Evolutionary conservation across 306 rosid species (phyloP).

Genomic region (Glycine latifolia): DNA sequence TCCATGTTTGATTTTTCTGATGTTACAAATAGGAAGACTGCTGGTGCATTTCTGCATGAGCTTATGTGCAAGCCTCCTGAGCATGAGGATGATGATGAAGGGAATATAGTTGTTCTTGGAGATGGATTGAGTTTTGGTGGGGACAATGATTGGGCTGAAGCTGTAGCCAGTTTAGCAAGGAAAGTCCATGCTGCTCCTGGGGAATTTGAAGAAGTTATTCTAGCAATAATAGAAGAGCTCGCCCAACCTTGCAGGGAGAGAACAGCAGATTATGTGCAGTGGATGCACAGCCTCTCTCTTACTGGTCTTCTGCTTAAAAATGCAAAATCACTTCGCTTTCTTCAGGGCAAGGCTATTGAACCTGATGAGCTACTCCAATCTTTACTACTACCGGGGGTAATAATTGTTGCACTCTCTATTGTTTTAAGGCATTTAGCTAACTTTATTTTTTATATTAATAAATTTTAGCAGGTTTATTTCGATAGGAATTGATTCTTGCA

Average conservation of each 20-base stretch:
- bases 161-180: constrained; percentile 73
- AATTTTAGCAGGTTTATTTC: not conserved
- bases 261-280: constrained; percentile 82
- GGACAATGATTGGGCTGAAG: constrained; percentile 90
- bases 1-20: constrained; percentile 94
- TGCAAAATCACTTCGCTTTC: constrained; percentile 64
- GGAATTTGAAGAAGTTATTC: constrained; percentile 85
- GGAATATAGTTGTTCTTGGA: constrained; percentile 81
- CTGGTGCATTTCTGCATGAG: constrained; percentile 81
- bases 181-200: constrained; percentile 86
- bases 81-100: constrained; percentile 82
- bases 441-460: constrained; percentile 10
- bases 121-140: constrained; percentile 97
- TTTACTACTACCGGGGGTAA: constrained; percentile 91
- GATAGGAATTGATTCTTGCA: no score
- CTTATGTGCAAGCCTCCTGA: constrained; percentile 83
- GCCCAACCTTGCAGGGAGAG: constrained; percentile 94
- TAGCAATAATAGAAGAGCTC: constrained; percentile 73
- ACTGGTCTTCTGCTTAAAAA: constrained; percentile 80
- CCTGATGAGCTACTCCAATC: constrained; percentile 76
- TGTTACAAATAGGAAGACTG: constrained; percentile 77
- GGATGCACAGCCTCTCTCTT: constrained; percentile 93
- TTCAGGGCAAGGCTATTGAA: constrained; percentile 72
- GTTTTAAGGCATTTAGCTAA: not conserved
- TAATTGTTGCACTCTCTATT: constrained; percentile 18